Percentiles rank a stretch among this genome's conserved stretches.
phyloP scores from a whole-genome alignment of 371 early-diverging fungal species.

The Catenaria anguillulae region DNA sequence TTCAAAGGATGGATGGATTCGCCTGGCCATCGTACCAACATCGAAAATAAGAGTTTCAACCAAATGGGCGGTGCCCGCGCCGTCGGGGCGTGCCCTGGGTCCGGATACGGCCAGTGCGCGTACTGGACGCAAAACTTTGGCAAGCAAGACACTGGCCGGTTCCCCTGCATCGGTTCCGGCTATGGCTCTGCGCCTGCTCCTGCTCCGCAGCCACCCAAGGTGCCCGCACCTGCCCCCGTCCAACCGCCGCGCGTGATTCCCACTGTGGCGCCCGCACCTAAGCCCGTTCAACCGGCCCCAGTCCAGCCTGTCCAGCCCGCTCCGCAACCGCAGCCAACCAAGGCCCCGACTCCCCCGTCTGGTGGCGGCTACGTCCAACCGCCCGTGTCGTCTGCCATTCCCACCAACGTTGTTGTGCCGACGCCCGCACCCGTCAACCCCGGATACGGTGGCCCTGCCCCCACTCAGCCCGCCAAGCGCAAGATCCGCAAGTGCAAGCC shows the following conservation, averaged over 20 bases:
- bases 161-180: not conserved
- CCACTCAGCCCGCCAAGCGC: too few relatives aligned
- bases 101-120: not conserved
- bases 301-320: too few relatives aligned
- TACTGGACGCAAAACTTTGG: conserved; percentile 24
- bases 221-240: not conserved
- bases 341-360: not conserved
- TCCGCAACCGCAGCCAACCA: too few relatives aligned
- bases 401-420: too few relatives aligned
- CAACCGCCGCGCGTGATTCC: too few relatives aligned
- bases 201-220: not conserved
- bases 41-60: conserved; percentile 17
- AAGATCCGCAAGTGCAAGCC: too few relatives aligned
- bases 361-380: not conserved
- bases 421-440: too few relatives aligned
- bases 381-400: too few relatives aligned
- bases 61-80: conserved; percentile 18
- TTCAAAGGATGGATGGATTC: conserved; percentile 29
- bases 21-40: conserved; percentile 27
- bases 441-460: too few relatives aligned
- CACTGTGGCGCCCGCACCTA: too few relatives aligned
- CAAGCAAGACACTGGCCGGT: not conserved
- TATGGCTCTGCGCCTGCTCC: not conserved
- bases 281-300: too few relatives aligned
- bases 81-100: not conserved